Evolutionary conservation across 805 yeast species (phyloP).

Genomic region (Kodamaea laetipori): DNA sequence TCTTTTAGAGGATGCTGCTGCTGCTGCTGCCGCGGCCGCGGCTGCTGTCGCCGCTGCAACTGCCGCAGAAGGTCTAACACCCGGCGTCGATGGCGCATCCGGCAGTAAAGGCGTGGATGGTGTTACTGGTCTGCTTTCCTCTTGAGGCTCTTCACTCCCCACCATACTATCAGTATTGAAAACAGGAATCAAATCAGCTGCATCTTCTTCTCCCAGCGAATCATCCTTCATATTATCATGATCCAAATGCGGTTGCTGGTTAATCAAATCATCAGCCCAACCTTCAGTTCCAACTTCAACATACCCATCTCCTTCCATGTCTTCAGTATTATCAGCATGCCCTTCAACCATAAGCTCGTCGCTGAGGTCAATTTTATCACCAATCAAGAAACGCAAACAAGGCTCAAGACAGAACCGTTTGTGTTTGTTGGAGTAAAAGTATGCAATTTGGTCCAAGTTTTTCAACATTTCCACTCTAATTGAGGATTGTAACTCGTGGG

Average conservation of each 20-base stretch:
- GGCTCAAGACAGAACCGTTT: conserved; percentile 78
- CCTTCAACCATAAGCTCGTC: conserved; percentile 33
- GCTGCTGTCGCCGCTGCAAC: conserved; percentile 3
- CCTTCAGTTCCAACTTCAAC: conserved; percentile 42
- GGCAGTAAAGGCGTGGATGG: not conserved
- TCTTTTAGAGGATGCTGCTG: conserved; percentile 10
- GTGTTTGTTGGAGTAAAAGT: conserved; percentile 52
- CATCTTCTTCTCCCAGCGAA: conserved; percentile 29
- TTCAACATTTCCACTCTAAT: conserved; percentile 53
- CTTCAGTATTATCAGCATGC: conserved; percentile 23
- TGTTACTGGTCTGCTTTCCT: conserved; percentile 17
- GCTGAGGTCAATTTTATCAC: conserved; percentile 62
- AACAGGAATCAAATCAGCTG: conserved; percentile 41
- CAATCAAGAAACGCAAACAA: conserved; percentile 73
- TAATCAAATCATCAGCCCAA: conserved; percentile 45
- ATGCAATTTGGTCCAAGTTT: conserved; percentile 56
- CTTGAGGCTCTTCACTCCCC: not conserved
- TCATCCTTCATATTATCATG: conserved; percentile 20
- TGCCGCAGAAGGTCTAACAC: not conserved
- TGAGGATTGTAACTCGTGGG: conserved; percentile 59
- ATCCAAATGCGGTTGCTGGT: conserved; percentile 31
- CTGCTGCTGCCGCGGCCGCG: conserved; percentile 16
- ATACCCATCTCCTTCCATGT: conserved; percentile 16
- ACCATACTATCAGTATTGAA: conserved; percentile 24
- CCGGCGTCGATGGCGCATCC: conserved; percentile 8